Conservation (phyloP, 2,329 filamentous ascomycete genomes). For the Colletotrichum graminicola region DNA sequence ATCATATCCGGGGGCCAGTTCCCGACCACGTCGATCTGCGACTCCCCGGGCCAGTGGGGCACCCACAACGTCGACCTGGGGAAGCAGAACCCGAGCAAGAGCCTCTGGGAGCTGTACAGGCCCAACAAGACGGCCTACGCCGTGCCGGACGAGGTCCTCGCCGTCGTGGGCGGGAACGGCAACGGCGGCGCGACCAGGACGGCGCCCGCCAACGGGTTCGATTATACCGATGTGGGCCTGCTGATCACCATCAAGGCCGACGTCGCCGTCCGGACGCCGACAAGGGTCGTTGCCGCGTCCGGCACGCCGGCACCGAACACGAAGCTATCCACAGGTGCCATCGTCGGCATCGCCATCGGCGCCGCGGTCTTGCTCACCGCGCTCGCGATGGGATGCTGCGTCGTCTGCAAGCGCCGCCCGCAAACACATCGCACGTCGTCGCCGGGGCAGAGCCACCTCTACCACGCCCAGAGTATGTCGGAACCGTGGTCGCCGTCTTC, state of each 20-base stretch:
- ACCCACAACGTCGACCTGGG: conserved; percentile 69
- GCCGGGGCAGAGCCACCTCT: conserved; percentile 16
- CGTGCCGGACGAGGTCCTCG: conserved; percentile 65
- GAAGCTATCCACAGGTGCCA: conserved; percentile 54
- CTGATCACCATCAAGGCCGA: conserved; percentile 66
- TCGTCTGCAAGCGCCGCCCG: conserved; percentile 48
- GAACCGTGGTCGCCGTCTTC: conserved; percentile 40
- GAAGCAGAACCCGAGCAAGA: conserved; percentile 59
- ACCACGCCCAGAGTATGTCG: conserved; percentile 37
- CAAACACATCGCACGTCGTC: conserved; percentile 22
- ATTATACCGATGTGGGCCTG: conserved; percentile 62
- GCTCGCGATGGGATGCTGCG: conserved; percentile 45
- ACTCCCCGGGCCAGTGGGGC: conserved; percentile 64
- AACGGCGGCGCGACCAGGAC: conserved; percentile 67
- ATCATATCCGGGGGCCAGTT: conserved; percentile 73
- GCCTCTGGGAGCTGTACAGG: conserved; percentile 64
- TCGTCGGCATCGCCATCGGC: conserved; percentile 58
- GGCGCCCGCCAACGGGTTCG: conserved; percentile 63
- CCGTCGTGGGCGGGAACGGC: conserved; percentile 63
- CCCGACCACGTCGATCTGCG: conserved; percentile 62
- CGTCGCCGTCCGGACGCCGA: conserved; percentile 62
- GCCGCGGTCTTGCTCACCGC: conserved; percentile 48
- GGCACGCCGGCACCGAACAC: conserved; percentile 11
- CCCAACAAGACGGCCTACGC: conserved; percentile 63
- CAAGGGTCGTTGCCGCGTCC: conserved; percentile 54